Percentiles rank a stretch among this genome's conserved stretches.
Conservation (phyloP, 139 green algal genomes). For the Volvox africanus region DNA sequence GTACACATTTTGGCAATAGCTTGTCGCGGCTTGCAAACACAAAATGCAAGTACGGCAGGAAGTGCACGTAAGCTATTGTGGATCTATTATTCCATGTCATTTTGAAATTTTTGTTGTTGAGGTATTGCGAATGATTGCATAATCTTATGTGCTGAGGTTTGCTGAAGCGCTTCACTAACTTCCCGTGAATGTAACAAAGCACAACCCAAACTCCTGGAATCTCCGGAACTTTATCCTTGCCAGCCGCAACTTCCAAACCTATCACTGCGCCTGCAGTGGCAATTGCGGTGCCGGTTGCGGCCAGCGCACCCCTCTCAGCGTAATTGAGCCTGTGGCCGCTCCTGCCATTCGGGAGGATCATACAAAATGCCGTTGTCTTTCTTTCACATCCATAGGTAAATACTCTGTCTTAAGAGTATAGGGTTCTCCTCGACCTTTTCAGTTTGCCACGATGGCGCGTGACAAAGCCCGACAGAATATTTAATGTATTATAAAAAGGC, state of each 20-base stretch:
- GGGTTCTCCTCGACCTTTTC: background rate
- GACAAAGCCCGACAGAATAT: background rate
- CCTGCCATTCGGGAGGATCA: conserved; percentile 28
- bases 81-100: too few relatives aligned
- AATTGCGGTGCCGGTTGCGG: background rate
- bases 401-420: background rate
- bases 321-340: background rate
- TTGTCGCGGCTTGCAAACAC: too few relatives aligned
- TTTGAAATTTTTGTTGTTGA: too few relatives aligned
- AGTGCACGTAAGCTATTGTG: too few relatives aligned
- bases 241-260: background rate
- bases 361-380: conserved; percentile 36
- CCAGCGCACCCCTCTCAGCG: background rate
- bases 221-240: background rate
- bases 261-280: background rate
- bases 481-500: too few relatives aligned
- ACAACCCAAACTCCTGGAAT: background rate
- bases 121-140: too few relatives aligned
- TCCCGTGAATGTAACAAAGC: too few relatives aligned
- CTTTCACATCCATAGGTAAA: conserved; percentile 26
- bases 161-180: too few relatives aligned
- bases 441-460: conserved; percentile 7
- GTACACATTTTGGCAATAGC: too few relatives aligned
- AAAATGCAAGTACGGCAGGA: too few relatives aligned
- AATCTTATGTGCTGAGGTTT: too few relatives aligned